Evolutionary conservation across 176 grass and related monocot genomes (phyloP).

Genomic region (Phoenix dactylifera): DNA sequence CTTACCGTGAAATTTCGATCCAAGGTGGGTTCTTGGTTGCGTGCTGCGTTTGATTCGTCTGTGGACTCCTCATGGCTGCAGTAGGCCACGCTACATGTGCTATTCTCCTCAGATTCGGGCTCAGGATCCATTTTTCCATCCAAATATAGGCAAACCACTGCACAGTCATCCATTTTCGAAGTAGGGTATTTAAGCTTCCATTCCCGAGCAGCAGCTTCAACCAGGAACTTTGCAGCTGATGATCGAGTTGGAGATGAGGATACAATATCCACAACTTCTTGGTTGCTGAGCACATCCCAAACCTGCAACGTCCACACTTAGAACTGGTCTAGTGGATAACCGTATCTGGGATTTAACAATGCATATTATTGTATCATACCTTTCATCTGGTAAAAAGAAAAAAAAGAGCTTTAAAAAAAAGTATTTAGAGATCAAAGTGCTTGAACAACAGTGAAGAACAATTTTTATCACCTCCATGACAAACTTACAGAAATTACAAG

Average conservation of each 20-base stretch:
- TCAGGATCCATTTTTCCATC: conserved; percentile 57
- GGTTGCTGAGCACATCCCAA: conserved; percentile 96
- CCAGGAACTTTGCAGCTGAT: conserved; percentile 48
- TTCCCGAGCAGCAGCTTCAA: conserved; percentile 72
- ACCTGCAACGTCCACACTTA: conserved; percentile 46
- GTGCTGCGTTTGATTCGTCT: conserved; percentile 32
- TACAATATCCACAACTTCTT: conserved; percentile 83
- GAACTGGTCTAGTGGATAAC: not conserved
- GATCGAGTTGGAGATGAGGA: conserved; percentile 51
- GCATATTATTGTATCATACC: too few species aligned
- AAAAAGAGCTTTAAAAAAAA: too few species aligned
- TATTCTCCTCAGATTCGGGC: conserved; percentile 35
- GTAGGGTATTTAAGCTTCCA: conserved; percentile 98
- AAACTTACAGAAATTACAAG: too few species aligned
- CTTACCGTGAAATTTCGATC: conserved; percentile 70
- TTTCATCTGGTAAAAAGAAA: too few species aligned
- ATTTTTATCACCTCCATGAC: too few species aligned
- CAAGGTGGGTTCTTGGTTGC: conserved; percentile 41
- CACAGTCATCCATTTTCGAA: conserved; percentile 76
- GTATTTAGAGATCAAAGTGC: too few species aligned
- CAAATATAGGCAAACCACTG: conserved; percentile 79
- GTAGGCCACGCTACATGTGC: conserved; percentile 35
- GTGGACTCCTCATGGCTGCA: conserved; percentile 36
- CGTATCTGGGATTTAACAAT: not conserved
- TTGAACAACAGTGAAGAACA: too few species aligned